Percentiles rank a stretch among this genome's conserved stretches.
Conservation (phyloP, 2,329 filamentous ascomycete species). For the Exserohilum rostratum region DNA sequence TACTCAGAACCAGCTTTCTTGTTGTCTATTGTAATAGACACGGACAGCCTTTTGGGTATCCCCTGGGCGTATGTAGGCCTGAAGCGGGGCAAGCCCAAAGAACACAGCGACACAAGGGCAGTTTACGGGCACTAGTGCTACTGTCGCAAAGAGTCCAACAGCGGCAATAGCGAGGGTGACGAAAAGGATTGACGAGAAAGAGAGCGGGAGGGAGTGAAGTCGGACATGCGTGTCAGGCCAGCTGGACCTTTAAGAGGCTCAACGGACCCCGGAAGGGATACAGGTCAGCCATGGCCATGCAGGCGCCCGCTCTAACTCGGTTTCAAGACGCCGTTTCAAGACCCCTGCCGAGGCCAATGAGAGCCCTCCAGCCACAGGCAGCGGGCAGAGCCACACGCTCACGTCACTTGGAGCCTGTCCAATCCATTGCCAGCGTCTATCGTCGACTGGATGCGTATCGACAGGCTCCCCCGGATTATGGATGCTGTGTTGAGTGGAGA, state of each 20-base stretch:
- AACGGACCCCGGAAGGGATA: constrained; percentile 1
- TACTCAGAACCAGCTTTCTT: constrained; percentile 1
- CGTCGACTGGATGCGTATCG: no score
- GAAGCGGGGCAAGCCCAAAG: constrained; percentile 17
- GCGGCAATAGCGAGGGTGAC: constrained; percentile 6
- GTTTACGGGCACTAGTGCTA: neutral
- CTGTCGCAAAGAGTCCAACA: neutral
- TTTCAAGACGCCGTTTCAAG: constrained; percentile 47
- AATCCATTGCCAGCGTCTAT: no score
- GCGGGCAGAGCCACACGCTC: neutral
- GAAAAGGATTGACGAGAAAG: constrained; percentile 19
- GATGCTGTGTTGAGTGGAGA: neutral
- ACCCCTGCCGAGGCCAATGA: constrained; percentile 43
- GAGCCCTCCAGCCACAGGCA: constrained; percentile 30
- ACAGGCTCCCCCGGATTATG: neutral
- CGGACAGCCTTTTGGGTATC: neutral
- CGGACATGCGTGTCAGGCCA: constrained; percentile 21
- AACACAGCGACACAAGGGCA: neutral
- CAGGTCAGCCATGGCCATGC: constrained; percentile 42
- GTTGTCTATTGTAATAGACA: neutral
- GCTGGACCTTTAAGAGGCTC: constrained; percentile 29
- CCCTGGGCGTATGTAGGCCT: neutral
- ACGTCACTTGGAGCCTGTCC: no score
- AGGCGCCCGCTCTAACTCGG: constrained; percentile 41
- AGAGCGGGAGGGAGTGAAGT: constrained; percentile 16